These are phyloP conservation scores for Phlyctochytrium arcticum DNA, from an alignment of 192 early-diverging fungal genomes.

Conservation along the genomic window DNA sequence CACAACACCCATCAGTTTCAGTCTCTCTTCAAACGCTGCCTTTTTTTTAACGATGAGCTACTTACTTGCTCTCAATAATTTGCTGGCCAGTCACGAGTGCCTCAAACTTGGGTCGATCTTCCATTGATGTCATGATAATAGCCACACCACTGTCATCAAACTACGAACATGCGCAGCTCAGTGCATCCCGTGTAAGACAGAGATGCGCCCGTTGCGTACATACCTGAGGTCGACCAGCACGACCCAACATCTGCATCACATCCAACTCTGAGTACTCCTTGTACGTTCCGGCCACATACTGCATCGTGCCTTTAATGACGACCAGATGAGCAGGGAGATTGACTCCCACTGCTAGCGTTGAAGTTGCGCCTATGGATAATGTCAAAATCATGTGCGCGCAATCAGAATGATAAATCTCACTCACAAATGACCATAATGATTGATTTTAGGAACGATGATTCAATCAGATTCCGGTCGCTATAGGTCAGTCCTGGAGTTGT, in stretches of 20 bases:
- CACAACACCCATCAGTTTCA: not conserved
- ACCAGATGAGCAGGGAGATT: slow-evolving; percentile 74
- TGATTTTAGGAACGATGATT: slow-evolving; percentile 50
- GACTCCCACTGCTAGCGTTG: slow-evolving; percentile 72
- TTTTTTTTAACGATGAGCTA: too few species aligned
- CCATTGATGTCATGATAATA: slow-evolving; percentile 55
- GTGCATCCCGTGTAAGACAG: not conserved
- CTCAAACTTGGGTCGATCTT: slow-evolving; percentile 41
- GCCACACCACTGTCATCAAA: slow-evolving; percentile 67
- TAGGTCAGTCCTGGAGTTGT: slow-evolving; percentile 36
- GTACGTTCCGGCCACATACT: slow-evolving; percentile 35
- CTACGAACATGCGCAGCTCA: slow-evolving; percentile 14
- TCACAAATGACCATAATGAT: slow-evolving; percentile 55
- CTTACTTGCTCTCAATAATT: slow-evolving; percentile 61
- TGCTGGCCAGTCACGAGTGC: slow-evolving; percentile 55
- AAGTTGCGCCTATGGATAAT: slow-evolving; percentile 54
- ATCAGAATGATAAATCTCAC: slow-evolving; percentile 5
- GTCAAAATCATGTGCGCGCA: not conserved
- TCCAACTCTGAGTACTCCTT: slow-evolving; percentile 58
- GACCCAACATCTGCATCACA: slow-evolving; percentile 71
- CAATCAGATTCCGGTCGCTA: slow-evolving; percentile 49
- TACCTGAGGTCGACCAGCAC: slow-evolving; percentile 66
- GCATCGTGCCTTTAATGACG: slow-evolving; percentile 64
- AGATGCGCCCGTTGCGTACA: not conserved
- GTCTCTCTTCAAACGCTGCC: too few species aligned